Evolutionary conservation across 73 alveolate genomes (phyloP).

Genomic region (Chromera velia): DNA sequence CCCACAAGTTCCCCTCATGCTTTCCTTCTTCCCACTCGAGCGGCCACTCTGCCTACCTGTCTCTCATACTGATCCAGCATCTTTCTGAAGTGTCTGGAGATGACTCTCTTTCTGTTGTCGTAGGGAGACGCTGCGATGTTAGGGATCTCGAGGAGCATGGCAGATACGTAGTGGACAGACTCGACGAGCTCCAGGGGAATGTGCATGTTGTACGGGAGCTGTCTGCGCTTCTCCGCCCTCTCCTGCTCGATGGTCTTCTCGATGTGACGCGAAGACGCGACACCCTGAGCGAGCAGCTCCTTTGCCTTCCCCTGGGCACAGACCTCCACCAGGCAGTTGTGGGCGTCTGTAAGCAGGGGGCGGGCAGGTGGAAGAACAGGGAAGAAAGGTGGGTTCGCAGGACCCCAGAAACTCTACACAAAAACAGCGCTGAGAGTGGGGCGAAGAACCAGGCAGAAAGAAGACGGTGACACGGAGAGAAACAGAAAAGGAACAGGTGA

Average conservation of each 20-base stretch:
- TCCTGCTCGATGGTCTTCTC: constrained; percentile 35
- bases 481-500: too few species aligned
- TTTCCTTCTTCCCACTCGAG: too few species aligned
- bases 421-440: too few species aligned
- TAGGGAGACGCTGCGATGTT: constrained; percentile 19
- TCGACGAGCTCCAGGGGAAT: constrained; percentile 49
- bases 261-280: constrained; percentile 16
- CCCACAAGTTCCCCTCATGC: too few species aligned
- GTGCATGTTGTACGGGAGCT: constrained; percentile 58
- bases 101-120: constrained; percentile 37
- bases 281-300: constrained; percentile 55
- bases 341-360: too few species aligned
- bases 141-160: constrained; percentile 57
- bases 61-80: constrained; percentile 48
- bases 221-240: constrained; percentile 50
- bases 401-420: too few species aligned
- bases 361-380: too few species aligned
- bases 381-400: too few species aligned
- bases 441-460: too few species aligned
- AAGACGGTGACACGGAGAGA: too few species aligned
- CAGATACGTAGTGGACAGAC: constrained; percentile 47
- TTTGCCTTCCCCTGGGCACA: constrained; percentile 33
- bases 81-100: constrained; percentile 50
- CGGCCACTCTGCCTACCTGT: too few species aligned
- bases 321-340: constrained; percentile 37